Evolutionary conservation across 331 rosid species (phyloP).

Genomic region (Pyrus hybrid): DNA sequence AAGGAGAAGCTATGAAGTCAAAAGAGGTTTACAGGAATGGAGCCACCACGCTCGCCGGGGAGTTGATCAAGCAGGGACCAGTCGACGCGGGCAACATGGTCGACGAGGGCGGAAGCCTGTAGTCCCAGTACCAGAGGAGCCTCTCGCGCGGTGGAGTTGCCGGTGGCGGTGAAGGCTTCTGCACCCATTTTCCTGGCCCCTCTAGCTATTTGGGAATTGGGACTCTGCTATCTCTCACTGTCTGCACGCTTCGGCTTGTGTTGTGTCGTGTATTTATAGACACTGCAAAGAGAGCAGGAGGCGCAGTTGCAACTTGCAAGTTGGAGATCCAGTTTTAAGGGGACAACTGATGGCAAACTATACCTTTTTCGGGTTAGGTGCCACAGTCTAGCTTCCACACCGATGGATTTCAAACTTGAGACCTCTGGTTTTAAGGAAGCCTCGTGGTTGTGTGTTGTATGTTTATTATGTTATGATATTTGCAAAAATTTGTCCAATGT

Average conservation of each 20-base stretch:
- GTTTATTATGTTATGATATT: too few species aligned
- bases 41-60: constrained; percentile 91
- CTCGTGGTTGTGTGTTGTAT: too few species aligned
- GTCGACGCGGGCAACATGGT: constrained; percentile 63
- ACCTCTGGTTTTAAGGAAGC: too few species aligned
- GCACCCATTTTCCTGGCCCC: constrained; percentile 28
- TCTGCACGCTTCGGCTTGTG: not conserved
- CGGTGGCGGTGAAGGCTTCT: constrained; percentile 12
- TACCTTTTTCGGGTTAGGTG: too few species aligned
- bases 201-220: not conserved
- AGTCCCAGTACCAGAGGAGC: constrained; percentile 74
- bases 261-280: not conserved
- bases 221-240: not conserved
- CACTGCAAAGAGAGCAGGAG: not conserved
- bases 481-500: too few species aligned
- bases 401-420: too few species aligned
- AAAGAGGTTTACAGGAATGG: constrained; percentile 42
- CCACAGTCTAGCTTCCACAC: too few species aligned
- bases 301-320: not conserved
- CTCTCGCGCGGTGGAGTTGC: constrained; percentile 1
- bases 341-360: too few species aligned
- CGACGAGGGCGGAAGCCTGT: constrained; percentile 76
- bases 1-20: not conserved
- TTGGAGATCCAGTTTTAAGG: not conserved
- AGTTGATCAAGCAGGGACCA: constrained; percentile 55